Percentiles rank a stretch among this genome's conserved stretches.
These are phyloP conservation scores for Colletotrichum caudatum DNA, from an alignment of 2,329 filamentous ascomycete genomes.

Conservation along the genomic window DNA sequence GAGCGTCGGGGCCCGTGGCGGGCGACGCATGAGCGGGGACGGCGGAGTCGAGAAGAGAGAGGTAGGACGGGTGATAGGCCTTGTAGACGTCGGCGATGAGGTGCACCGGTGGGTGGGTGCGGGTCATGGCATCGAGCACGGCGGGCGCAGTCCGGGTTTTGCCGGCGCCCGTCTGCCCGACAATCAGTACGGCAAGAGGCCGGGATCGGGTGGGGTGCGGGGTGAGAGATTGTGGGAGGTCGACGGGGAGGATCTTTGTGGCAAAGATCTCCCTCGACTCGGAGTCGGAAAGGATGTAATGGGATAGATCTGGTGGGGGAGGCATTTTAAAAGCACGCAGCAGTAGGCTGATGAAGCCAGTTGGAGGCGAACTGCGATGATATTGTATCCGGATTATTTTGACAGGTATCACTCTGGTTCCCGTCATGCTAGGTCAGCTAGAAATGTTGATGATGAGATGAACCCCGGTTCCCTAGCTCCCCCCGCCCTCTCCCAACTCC, in stretches of 20 bases:
- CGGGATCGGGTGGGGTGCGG: conserved; percentile 25
- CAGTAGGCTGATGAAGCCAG: neutral
- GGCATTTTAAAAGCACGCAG: conserved; percentile 25
- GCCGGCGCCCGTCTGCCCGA: conserved; percentile 63
- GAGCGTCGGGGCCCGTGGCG: conserved; percentile 56
- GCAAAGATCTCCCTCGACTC: conserved; percentile 50
- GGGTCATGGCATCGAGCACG: conserved; percentile 50
- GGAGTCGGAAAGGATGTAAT: conserved; percentile 49
- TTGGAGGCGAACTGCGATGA: neutral
- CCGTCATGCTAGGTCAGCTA: neutral
- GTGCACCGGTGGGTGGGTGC: conserved; percentile 49
- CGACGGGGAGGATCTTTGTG: conserved; percentile 49
- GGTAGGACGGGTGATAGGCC: conserved; percentile 59
- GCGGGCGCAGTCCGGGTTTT: conserved; percentile 59
- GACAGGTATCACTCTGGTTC: neutral
- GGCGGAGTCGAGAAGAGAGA: conserved; percentile 46
- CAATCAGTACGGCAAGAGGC: conserved; percentile 57
- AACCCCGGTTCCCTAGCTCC: neutral
- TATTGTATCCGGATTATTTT: neutral
- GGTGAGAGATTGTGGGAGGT: conserved; percentile 46
- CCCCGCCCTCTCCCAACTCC: conserved; percentile 9
- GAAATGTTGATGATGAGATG: neutral
- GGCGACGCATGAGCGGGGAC: conserved; percentile 53
- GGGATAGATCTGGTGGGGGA: conserved; percentile 47
- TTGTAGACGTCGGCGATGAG: conserved; percentile 64